A percentile compares a stretch with the other conserved stretches of the same genome.
These are phyloP conservation scores for Wickerhamomyces chambardii DNA, from an alignment of 805 yeast species.

Conservation along the genomic window DNA sequence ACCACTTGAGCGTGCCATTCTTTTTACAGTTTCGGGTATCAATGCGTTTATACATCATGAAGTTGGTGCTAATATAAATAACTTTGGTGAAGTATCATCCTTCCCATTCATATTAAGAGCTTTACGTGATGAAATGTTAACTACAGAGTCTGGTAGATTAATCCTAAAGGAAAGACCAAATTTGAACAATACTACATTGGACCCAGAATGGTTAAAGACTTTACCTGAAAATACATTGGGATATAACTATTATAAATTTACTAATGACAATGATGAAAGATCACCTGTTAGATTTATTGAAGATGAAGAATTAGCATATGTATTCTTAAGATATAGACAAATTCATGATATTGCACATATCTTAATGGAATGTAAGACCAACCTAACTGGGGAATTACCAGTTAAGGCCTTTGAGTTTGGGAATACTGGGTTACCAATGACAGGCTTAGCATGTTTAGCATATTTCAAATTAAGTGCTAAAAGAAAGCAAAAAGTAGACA, in stretches of 20 bases:
- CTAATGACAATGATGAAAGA: slow-evolving; percentile 90
- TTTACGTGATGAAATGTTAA: slow-evolving; percentile 66
- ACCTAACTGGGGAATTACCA: slow-evolving; percentile 94
- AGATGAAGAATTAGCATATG: slow-evolving; percentile 84
- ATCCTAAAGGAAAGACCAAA: slow-evolving; percentile 76
- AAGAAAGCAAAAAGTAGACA: slow-evolving; percentile 44
- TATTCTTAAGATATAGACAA: slow-evolving; percentile 91
- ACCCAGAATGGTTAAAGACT: slow-evolving; percentile 47
- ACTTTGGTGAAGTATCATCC: slow-evolving; percentile 88
- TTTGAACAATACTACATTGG: slow-evolving; percentile 63
- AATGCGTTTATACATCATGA: slow-evolving; percentile 77
- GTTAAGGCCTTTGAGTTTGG: slow-evolving; percentile 88
- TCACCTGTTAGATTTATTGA: slow-evolving; percentile 82
- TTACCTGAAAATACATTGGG: slow-evolving; percentile 73
- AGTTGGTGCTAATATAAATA: slow-evolving; percentile 65
- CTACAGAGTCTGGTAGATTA: slow-evolving; percentile 66
- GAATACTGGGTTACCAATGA: slow-evolving; percentile 91
- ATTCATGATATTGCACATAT: slow-evolving; percentile 97
- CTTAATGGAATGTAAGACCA: slow-evolving; percentile 80
- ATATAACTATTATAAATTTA: slow-evolving; percentile 71
- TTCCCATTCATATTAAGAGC: slow-evolving; percentile 53
- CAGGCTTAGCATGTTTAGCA: slow-evolving; percentile 83
- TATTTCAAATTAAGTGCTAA: slow-evolving; percentile 63
- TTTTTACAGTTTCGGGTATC: slow-evolving; percentile 67
- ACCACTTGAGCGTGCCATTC: slow-evolving; percentile 46